Evolutionary conservation across 805 yeast species (phyloP), one percentile per base, ranked within the genome.

Genomic region (Brettanomyces naardenensis): DNA sequence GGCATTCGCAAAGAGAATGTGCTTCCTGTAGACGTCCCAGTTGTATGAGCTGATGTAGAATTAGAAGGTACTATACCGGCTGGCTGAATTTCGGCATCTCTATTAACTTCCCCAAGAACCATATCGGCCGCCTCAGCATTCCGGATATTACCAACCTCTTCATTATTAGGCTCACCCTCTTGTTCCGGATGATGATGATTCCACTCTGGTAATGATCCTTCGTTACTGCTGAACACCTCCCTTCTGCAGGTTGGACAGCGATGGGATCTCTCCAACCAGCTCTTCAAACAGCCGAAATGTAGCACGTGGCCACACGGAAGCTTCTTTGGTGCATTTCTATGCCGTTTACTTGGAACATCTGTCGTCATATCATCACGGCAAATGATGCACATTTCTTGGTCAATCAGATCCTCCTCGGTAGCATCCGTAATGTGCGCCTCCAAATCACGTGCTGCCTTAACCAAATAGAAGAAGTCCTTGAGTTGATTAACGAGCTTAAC

Each of bases 231-330:
- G 44, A 76, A 69, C 2, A 87, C 94, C 9, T 77, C 73, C 22
- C 80, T 67, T 43, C 95, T 68, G 57, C 98, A 92, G 38, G 89
- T 76, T 2, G 98, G 98, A 63, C 98, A 92, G n/a, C 76, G 74
- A 48, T 81, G 90, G 0, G 95, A 86, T 46, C 95, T 72, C 53
- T 85, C 94, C 48, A 92, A 67, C 98, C 98, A 92, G 47, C 83
- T 80, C 52, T 86, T 83, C 44, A 92, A 68, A 58, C 98, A 92
- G 4, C 92, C 89, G 61, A 82, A 64, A 56, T 92, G 98, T 40
- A 90, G 68, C 34, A 86, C 80, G 58, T 92, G 98, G 19, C 86
- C 83, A 65, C 98, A 92, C 1, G 65, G 69, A 35, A 92, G 66
- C 52, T 72, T 81, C 57, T 86, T 87, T 4, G 97, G 95, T 35